phyloP scores from a whole-genome alignment of 495 filamentous ascomycete genomes.

The Cryomyces minteri region DNA sequence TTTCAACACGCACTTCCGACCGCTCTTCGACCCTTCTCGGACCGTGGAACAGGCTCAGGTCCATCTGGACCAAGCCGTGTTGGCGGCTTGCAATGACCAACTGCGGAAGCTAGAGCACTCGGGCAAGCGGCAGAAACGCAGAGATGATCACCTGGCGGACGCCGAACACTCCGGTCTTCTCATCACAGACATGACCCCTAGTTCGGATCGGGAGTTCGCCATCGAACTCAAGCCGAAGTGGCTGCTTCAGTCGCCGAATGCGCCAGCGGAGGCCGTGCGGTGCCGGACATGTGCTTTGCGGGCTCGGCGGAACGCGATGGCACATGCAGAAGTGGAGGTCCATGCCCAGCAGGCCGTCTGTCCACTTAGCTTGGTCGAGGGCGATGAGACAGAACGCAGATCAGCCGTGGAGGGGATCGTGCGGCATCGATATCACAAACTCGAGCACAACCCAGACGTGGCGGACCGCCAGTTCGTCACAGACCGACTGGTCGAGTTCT shows the following conservation, averaged over 20 bases:
- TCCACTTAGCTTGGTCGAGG: conserved; percentile 33
- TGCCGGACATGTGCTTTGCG: conserved; percentile 79
- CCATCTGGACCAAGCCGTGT: neutral
- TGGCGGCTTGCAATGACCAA: neutral
- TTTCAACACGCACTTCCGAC: too few relatives aligned
- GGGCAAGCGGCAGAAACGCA: conserved; percentile 1
- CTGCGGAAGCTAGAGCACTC: neutral
- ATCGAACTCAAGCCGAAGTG: conserved; percentile 93
- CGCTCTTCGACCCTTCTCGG: too few relatives aligned
- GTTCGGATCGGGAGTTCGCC: conserved; percentile 9
- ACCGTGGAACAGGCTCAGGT: neutral
- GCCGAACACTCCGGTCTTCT: conserved; percentile 44
- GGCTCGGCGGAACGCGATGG: conserved; percentile 29
- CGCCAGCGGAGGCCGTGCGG: conserved; percentile 40
- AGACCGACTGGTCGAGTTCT: neutral
- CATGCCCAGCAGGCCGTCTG: conserved; percentile 22
- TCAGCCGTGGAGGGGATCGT: neutral
- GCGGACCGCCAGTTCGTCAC: neutral
- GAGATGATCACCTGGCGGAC: neutral
- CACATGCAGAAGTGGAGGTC: neutral
- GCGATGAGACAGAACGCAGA: neutral
- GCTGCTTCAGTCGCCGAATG: conserved; percentile 67
- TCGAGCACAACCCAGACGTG: too few relatives aligned
- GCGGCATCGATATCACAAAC: neutral
- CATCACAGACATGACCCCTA: conserved; percentile 61